Conservation (phyloP, 139 green algal genomes). For the Chlamydomonas schloesseri region DNA sequence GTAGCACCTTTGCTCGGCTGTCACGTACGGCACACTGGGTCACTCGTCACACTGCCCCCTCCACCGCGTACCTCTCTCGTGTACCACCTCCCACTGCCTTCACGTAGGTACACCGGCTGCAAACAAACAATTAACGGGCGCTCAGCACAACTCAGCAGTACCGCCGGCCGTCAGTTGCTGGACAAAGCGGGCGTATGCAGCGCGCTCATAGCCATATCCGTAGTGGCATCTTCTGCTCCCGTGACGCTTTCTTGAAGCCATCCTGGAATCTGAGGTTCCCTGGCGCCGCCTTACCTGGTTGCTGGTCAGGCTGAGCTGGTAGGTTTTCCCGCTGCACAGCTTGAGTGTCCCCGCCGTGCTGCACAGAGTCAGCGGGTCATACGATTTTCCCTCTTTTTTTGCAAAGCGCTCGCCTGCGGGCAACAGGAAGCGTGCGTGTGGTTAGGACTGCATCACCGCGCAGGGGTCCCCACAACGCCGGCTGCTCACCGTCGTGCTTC, state of each 20-base stretch:
- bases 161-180: too few relatives aligned
- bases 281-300: background rate
- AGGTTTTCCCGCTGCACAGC: background rate
- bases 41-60: background rate
- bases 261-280: too few relatives aligned
- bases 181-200: too few relatives aligned
- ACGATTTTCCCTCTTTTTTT: background rate
- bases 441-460: too few relatives aligned
- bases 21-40: too few relatives aligned
- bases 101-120: background rate
- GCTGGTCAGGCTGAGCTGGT: constrained; percentile 6
- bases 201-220: too few relatives aligned
- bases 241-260: too few relatives aligned
- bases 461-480: too few relatives aligned
- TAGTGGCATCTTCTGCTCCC: too few relatives aligned
- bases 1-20: too few relatives aligned
- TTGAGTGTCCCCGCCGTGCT: constrained; percentile 22
- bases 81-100: background rate
- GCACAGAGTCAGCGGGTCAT: background rate
- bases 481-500: constrained; percentile 9
- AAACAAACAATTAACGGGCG: background rate
- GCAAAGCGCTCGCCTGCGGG: background rate
- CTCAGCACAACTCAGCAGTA: background rate
- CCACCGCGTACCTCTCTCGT: background rate
- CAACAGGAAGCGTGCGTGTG: too few relatives aligned